Base-by-base conservation (phyloP, 257 asterid genomes). In the Penstemon newberryi region DNA sequence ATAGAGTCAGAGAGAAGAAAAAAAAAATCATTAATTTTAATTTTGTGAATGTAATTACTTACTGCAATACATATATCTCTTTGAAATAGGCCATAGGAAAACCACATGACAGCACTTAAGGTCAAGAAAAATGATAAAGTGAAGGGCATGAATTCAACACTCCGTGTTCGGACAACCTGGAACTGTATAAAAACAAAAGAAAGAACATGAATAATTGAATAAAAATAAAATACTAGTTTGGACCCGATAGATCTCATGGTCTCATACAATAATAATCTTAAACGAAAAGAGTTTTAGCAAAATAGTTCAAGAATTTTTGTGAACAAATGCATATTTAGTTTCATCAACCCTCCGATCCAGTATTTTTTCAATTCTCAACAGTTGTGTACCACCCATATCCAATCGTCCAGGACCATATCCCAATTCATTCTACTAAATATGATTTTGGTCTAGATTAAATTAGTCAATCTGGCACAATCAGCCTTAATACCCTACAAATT, bases 61-160 rank as follows among this genome's bases (percentile, higher is more conserved):
- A 84, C 90, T 36, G 87, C 87, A 12, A 84, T 73, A 38, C 80
- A 81, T 25, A 77, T 25, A 57, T 93, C 98, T 52, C 55, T 75
- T 10, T 51, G 70, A 3, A 88, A 66, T 8, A 85, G 39, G 7
- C 98, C 97, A 61, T 93, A 93, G 8, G 73, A 78, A 59, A 90
- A 88, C 98, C 98, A 93, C 84, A 80, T 73, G 50, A 93, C 64
- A 25, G 97, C 98, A 46, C 89, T 90, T 63, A 88, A 37, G 0
- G 99, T 90, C 77, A 93, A 83, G 82, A 82, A 81, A 49, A 88
- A 83, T 7, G 97, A 90, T 69, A 93, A 71, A 15, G 78, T 65
- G 70, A 93, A 80, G 0, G 97, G 96, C 96, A 93, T 79, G 87
- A 83, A 93, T 63, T 93, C 96, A 8, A 87, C 96, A 41, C 96